A percentile compares a stretch with the other conserved stretches of the same genome.
Evolutionary conservation across 768 basidiomycete genomes (phyloP).

Genomic region (Neoboletus magnificus): DNA sequence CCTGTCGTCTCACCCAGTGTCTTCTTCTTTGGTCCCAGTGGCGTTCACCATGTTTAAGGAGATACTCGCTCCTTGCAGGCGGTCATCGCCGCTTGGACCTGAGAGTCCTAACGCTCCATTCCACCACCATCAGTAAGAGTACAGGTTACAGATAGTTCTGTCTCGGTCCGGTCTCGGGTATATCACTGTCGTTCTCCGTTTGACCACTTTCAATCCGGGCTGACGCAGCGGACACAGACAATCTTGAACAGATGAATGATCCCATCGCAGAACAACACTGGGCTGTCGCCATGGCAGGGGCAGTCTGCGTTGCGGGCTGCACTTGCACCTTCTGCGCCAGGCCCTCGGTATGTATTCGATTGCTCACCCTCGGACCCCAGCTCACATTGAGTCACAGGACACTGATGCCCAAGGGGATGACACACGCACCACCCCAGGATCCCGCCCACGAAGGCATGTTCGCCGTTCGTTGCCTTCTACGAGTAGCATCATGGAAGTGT

Average conservation of each 20-base stretch:
- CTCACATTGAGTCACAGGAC: slow-evolving; percentile 15
- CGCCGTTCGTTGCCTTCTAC: slow-evolving; percentile 17
- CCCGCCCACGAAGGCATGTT: slow-evolving; percentile 2
- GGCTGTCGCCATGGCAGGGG: slow-evolving; percentile 11
- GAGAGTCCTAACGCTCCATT: not conserved
- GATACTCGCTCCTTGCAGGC: not conserved
- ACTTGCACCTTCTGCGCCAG: slow-evolving; percentile 9
- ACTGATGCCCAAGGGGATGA: not conserved
- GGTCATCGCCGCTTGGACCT: not conserved
- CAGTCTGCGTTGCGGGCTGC: slow-evolving; percentile 6
- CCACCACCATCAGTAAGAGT: not conserved
- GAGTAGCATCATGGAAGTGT: slow-evolving; percentile 22
- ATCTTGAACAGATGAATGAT: not conserved
- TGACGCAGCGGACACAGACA: not conserved
- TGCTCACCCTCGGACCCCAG: not conserved
- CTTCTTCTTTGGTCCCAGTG: not conserved
- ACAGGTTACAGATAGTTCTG: not conserved
- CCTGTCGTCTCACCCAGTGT: not conserved
- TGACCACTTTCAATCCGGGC: not conserved
- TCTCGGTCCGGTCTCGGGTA: slow-evolving; percentile 2
- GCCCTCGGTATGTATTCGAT: slow-evolving; percentile 1
- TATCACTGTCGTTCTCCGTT: not conserved
- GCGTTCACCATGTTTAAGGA: not conserved
- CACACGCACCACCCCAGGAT: not conserved
- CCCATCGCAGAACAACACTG: slow-evolving; percentile 8